Base-by-base conservation (phyloP, 164 flowering plant species). In the Warburgia ugandensis region DNA sequence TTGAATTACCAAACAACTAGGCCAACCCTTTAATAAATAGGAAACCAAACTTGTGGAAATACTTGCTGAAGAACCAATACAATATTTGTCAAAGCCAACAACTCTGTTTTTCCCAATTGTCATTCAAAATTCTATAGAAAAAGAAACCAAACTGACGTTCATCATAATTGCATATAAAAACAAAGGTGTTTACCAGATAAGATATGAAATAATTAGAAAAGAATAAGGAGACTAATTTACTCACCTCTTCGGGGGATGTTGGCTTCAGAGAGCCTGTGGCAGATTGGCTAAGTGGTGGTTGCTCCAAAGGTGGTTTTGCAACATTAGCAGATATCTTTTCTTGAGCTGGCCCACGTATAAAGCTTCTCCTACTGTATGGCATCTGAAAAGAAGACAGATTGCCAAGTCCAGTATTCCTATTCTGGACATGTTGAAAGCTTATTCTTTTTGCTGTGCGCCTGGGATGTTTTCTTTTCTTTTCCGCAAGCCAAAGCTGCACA, bases 161-260 rank as follows among this genome's bases (percentile, higher is more conserved):
- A 22, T 42, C 8, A 21, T 7, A 42, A 20, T 27, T 42, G 4
- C 20, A 2, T 6, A 42, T 20, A 3, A 19, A 5, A 22, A 20
- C 45, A 17, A 38, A 42, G 26, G 20, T 13, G 29, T 2, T 6
- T 20, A 13, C 12, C 13, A 12, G 23, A 6, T 11, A 9, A 23
- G 29, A 6, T 44, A 11, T 23, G 5, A 4, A 9, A 5, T 12
- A 26, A 29, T 21, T 14, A 20, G 2, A 32, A 9, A 6, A 48
- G 12, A 48, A 1, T 4, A 38, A 44, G 5, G 29, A 16, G 36
- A 8, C 5, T 23, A 48, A 20, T 30, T 20, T 51, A 48, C 22
- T 50, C 58, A 85, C 97, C 97, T 89, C 97, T 58, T 85, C 92
- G 1, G 59, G 65, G 29, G 92, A 73, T 29, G 76, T 39, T 45